These are phyloP conservation scores for Bassia scoparia DNA, from an alignment of 148 eudicot genomes.

Conservation along the genomic window DNA sequence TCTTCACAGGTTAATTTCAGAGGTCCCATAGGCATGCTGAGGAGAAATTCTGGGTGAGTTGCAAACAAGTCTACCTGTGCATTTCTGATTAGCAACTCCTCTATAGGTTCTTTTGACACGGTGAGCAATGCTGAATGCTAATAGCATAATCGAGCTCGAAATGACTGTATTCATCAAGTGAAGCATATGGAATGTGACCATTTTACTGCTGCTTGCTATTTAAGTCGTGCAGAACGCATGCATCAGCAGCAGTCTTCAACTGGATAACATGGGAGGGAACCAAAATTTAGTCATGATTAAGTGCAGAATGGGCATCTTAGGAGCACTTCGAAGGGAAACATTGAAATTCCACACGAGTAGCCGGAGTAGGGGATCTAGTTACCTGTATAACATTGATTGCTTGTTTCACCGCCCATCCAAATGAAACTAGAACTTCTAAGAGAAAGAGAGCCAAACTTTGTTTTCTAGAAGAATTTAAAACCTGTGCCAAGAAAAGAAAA, in stretches of 20 bases:
- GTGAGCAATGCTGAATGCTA: neutral
- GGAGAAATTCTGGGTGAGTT: neutral
- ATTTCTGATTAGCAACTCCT: constrained; percentile 17
- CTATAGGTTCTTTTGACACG: constrained; percentile 13
- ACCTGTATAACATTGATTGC: constrained; percentile 85
- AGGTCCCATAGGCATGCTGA: neutral
- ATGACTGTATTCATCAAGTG: neutral
- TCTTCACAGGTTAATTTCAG: neutral
- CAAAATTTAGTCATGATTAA: neutral
- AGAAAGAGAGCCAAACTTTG: constrained; percentile 45
- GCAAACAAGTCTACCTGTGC: constrained; percentile 9
- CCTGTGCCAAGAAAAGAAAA: constrained; percentile 42
- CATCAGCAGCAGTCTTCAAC: constrained; percentile 94
- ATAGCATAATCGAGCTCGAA: constrained; percentile 5
- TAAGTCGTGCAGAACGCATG: constrained; percentile 78
- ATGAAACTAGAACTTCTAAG: constrained; percentile 49
- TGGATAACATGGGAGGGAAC: constrained; percentile 31
- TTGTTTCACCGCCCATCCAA: constrained; percentile 87
- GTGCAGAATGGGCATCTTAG: neutral
- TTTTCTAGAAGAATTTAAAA: constrained; percentile 43
- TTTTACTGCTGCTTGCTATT: constrained; percentile 52
- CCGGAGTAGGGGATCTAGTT: too few relatives aligned
- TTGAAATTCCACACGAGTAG: too few relatives aligned
- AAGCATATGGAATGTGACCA: neutral
- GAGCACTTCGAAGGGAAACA: neutral